A percentile compares a stretch with the other conserved stretches of the same genome.
Conservation (phyloP, 192 early-diverging fungal genomes). For the Borealophlyctis nickersoniae region DNA sequence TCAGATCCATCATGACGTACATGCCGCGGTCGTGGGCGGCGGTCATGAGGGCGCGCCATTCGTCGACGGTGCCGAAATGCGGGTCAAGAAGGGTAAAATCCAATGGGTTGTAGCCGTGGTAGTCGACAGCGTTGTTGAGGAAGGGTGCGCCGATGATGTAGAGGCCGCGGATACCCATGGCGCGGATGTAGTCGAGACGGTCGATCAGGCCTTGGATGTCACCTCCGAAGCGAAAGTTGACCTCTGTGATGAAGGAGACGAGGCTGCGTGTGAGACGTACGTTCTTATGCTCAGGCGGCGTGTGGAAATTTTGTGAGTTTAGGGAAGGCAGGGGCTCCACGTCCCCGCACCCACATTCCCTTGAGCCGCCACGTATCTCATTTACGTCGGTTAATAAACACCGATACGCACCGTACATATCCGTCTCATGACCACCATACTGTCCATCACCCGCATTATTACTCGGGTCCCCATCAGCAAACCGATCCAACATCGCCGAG, state of each 20-base stretch:
- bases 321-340: too few relatives aligned
- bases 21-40: conserved; percentile 6
- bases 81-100: conserved; percentile 7
- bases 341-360: too few relatives aligned
- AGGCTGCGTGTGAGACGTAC: too few relatives aligned
- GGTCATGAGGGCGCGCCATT: conserved; percentile 3
- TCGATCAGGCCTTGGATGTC: conserved; percentile 3
- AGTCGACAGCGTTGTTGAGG: conserved; percentile 4
- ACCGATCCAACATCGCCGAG: conserved; percentile 10
- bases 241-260: too few relatives aligned
- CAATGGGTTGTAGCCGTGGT: conserved; percentile 6
- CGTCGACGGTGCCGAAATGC: conserved; percentile 9
- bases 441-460: conserved; percentile 4
- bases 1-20: conserved; percentile 11
- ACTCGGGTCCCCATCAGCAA: conserved; percentile 14
- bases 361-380: too few relatives aligned
- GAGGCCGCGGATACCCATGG: conserved; percentile 5
- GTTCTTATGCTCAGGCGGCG: too few relatives aligned
- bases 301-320: too few relatives aligned
- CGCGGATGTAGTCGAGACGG: conserved; percentile 4
- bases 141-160: conserved; percentile 11
- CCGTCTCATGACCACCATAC: background rate
- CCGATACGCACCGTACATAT: too few relatives aligned
- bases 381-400: too few relatives aligned
- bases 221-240: conserved; percentile 5